Percentiles rank a stretch among this genome's conserved stretches.
phyloP scores from a whole-genome alignment of 108 stramenopile species.

The Fragilariopsis cylindrus region DNA sequence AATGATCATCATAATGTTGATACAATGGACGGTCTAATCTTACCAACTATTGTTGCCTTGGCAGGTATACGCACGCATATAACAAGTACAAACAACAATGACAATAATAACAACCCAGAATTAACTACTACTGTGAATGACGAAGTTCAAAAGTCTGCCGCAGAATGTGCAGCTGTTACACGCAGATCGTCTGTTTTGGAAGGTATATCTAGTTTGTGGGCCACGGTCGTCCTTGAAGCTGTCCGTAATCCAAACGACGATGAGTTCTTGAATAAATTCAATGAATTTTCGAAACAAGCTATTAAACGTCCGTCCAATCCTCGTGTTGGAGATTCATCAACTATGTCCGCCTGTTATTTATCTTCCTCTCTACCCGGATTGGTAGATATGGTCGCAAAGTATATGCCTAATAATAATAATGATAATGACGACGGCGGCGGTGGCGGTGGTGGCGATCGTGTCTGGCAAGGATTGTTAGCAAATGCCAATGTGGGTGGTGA shows the following conservation, averaged over 20 bases:
- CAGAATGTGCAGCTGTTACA: conserved; percentile 57
- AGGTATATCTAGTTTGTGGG: conserved; percentile 46
- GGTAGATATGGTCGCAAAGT: conserved; percentile 73
- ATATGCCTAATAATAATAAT: conserved; percentile 34
- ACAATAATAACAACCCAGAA: conserved; percentile 26
- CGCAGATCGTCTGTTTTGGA: conserved; percentile 51
- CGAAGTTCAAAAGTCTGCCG: conserved; percentile 36
- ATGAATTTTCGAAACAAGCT: conserved; percentile 25
- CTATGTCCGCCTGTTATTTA: conserved; percentile 77
- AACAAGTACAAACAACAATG: neutral
- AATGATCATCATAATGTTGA: conserved; percentile 92
- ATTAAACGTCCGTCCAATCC: conserved; percentile 24
- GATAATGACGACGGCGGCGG: conserved; percentile 11
- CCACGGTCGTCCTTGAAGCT: conserved; percentile 34
- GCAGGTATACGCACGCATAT: conserved; percentile 14
- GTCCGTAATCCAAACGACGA: conserved; percentile 27
- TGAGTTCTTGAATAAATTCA: conserved; percentile 33
- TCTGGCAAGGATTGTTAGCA: conserved; percentile 67
- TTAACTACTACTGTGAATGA: neutral
- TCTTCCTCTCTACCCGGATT: conserved; percentile 61
- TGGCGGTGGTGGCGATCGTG: conserved; percentile 23
- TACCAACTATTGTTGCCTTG: conserved; percentile 69
- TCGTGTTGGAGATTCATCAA: conserved; percentile 14
- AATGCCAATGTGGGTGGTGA: conserved; percentile 92
- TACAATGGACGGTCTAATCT: conserved; percentile 80